Evolutionary conservation across 2,329 filamentous ascomycete species (phyloP), one percentile per base, ranked within the genome.

Genomic region (Penicillium sp.): DNA sequence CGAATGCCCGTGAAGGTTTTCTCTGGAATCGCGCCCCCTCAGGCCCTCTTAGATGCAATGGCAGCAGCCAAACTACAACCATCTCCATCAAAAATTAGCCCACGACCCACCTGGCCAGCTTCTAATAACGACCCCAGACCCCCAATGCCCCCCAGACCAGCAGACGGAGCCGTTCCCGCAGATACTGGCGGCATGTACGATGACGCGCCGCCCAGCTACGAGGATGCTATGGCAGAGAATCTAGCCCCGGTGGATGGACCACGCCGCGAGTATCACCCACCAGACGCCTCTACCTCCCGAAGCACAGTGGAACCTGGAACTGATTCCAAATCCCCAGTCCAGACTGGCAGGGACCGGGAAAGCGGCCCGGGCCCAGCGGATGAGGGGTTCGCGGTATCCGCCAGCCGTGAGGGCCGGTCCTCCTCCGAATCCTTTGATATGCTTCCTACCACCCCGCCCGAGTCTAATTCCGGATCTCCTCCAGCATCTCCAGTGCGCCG

Each of bases 121-220:
- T 46, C 55, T 28, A 34, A 51, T 8, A 19, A 54, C 19, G 36
- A 50, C 28, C 54, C 55, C 51, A 65, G 66, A 16, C 74, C 78
- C 13, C 77, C 76, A 2, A 77, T 74, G 62, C 68, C 77, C 57
- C 65, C 76, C 63, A 64, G 77, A 64, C 66, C 74, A 31, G 56
- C 63, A n/a, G 60, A 49, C 29, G 58, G 60, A 28, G 61, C 66
- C 3, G 62, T 64, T 7, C 56, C 69, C 16, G 54, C 58, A 26
- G 63, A 63, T 52, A 55, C 61, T 37, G 58, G 62, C 34, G 61
- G 66, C 19, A 58, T 26, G 24, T 70, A 69, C 60, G 87, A 91
- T 28, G 91, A 94, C 52, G 90, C 91, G n/a, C 92, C 93, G 16
- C 92, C 92, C 7, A 96, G 91, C 67, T 97, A 97, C 68, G 92